Evolutionary conservation across 2,329 filamentous ascomycete species (phyloP), one percentile per base, ranked within the genome.

Genomic region (Pseudovirgaria hyperparasitica): DNA sequence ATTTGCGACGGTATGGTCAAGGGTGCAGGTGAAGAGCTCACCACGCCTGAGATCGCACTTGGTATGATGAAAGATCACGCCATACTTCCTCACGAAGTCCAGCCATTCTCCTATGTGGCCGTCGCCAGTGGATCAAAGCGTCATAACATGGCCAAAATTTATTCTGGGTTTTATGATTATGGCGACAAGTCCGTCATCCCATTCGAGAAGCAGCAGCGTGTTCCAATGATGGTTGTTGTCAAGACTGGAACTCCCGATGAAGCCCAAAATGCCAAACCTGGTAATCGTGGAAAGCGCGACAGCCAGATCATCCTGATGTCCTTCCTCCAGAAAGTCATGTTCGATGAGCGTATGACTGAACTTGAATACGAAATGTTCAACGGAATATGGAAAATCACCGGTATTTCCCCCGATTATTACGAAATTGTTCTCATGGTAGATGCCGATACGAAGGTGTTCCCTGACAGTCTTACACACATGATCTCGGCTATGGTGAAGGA

Each of bases 311-410:
- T 98, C 42, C 69, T 98, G 40, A 98, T 98, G 90, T 94, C 86
- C 5, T 98, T 98, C 68, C 63, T 98, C 41, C 90, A 98, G 52
- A 98, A 98, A 63, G 90, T 98, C 49, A 98, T 98, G 90, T 98
- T 98, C 46, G 90, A 98, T 52, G 92, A 98, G 60, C 81, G 90
- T 35, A 98, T 98, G 90, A 98, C 92, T 11, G 87, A 98, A 55
- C 76, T 98, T 27, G 90, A 98, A 55, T 98, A 85, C 48, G 90
- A 98, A 52, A 96, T 98, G 82, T 98, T 98, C 65, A 98, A 96
- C 52, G 90, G 90, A 28, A 68, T 98, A 37, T 98, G 87, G 86
- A 93, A 93, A 55, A 82, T 98, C 23, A 98, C 90, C 11, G 92
- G 92, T 41, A 96, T 98, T 37, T 92, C 86, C 4, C 90, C 90